Evolutionary conservation across 192 early-diverging fungal species (phyloP).

Genomic region (Linnemannia exigua): DNA sequence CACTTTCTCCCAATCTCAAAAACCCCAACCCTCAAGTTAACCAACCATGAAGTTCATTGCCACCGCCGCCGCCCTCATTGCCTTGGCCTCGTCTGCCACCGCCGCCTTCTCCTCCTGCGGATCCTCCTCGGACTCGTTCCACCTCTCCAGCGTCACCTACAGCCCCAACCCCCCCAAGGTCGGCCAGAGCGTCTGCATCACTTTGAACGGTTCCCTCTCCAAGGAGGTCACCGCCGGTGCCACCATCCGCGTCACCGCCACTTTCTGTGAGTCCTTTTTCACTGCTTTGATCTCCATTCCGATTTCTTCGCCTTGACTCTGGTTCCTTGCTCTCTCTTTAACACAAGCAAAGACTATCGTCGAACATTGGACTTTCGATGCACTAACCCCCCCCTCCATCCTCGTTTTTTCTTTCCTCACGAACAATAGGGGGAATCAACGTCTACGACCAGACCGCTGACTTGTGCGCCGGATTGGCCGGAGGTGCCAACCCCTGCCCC

Average conservation of each 20-base stretch:
- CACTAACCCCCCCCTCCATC: neutral
- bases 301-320: neutral
- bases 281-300: neutral
- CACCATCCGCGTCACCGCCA: conserved; percentile 24
- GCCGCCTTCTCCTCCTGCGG: conserved; percentile 56
- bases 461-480: conserved; percentile 38
- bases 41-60: conserved; percentile 49
- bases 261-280: conserved; percentile 32
- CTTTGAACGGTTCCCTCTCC: conserved; percentile 28
- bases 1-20: neutral
- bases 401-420: neutral
- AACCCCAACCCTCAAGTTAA: conserved; percentile 7
- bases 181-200: conserved; percentile 40
- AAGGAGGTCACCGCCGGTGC: conserved; percentile 29
- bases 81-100: conserved; percentile 50
- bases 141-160: conserved; percentile 23
- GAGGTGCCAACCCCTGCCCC: conserved; percentile 50
- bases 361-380: neutral
- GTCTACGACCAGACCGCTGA: conserved; percentile 43
- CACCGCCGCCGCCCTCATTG: conserved; percentile 36
- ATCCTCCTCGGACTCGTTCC: conserved; percentile 22
- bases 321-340: neutral
- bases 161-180: conserved; percentile 54
- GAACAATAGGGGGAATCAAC: conserved; percentile 35
- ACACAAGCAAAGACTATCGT: no score